Base-by-base conservation (phyloP, 2,329 filamentous ascomycete genomes). In the Kalmusia sp. region DNA sequence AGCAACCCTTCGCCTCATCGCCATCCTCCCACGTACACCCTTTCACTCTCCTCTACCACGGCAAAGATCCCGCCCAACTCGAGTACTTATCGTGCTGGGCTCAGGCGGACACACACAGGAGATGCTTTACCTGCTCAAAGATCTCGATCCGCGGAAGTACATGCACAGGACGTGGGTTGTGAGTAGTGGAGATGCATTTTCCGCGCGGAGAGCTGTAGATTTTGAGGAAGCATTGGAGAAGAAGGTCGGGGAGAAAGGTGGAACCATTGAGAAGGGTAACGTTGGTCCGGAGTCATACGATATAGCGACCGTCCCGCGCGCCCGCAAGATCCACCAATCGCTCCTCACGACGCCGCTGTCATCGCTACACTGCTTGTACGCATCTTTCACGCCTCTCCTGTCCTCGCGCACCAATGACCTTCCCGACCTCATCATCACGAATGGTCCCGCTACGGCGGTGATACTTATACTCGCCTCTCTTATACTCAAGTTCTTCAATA, bases 41-140 rank as follows among this genome's bases (percentile, higher is more conserved):
- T 53, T 6, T 25, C 54, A 59, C 47, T 52, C 45, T 11, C 6
- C 54, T 49, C 49, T 51, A n/a, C 50, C 6, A 15, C 55, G 59
- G 45, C 57, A 62, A 52, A 62, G 46, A 39, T 70, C 67, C 48
- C 67, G 68, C 17, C 77, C 78, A 22, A 79, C 80, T 6, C 86
- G 93, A 72, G 79, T 92, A 49, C 80, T 96, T 27, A 84, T 96
- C 58, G 87, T 98, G 22, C 88, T 98, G 21, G 95, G 95, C 47
- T 96, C 91, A 2, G 95, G 95, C 27, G 95, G 95, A 1, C 95
- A 99, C 76, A 97, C 95, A 0, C 88, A 92, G 41, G 95, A 99
- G 76, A 96, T 99, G 90, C 82, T 96, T 58, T 87, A 89, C 67
- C 90, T 97, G 79, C 85, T 99, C 63, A 78, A 80, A 62, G 84